These are phyloP conservation scores for Hansfordia pulvinata DNA, from an alignment of 2,329 filamentous ascomycete species.

Conservation along the genomic window DNA sequence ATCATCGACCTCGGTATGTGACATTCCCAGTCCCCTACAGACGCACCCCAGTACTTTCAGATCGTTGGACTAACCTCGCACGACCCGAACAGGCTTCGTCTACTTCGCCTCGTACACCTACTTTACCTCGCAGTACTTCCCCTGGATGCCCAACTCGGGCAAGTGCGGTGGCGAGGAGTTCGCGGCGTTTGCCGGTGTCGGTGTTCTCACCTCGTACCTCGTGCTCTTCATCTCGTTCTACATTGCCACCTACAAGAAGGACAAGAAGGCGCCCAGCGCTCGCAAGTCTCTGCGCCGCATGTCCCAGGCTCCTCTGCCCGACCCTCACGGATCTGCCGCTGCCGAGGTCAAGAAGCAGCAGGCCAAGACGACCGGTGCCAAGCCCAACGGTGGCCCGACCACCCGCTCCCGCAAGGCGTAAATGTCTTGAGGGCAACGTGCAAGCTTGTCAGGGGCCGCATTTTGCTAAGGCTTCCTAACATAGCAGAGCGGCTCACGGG, in stretches of 20 bases:
- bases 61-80: constrained; percentile 3
- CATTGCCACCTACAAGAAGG: constrained; percentile 88
- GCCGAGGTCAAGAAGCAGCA: constrained; percentile 34
- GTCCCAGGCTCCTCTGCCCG: constrained; percentile 58
- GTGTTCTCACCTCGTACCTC: constrained; percentile 86
- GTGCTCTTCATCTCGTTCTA: constrained; percentile 99
- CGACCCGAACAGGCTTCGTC: constrained; percentile 58
- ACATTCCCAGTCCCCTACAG: too few species aligned
- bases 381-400: constrained; percentile 44
- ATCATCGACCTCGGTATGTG: constrained; percentile 83
- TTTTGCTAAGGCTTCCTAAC: constrained; percentile 3
- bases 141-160: constrained; percentile 69
- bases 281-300: constrained; percentile 62
- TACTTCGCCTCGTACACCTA: constrained; percentile 99
- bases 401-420: constrained; percentile 62
- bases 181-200: constrained; percentile 83
- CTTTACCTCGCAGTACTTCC: constrained; percentile 86
- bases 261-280: constrained; percentile 63
- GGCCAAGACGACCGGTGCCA: constrained; percentile 38
- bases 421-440: constrained; percentile 5
- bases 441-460: not conserved
- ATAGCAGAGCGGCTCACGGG: not conserved
- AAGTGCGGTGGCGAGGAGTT: constrained; percentile 93
- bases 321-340: constrained; percentile 64
- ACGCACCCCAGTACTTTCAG: not conserved